Base-by-base conservation (phyloP, 2,329 filamentous ascomycete species). In the Aspergillus sp. region DNA sequence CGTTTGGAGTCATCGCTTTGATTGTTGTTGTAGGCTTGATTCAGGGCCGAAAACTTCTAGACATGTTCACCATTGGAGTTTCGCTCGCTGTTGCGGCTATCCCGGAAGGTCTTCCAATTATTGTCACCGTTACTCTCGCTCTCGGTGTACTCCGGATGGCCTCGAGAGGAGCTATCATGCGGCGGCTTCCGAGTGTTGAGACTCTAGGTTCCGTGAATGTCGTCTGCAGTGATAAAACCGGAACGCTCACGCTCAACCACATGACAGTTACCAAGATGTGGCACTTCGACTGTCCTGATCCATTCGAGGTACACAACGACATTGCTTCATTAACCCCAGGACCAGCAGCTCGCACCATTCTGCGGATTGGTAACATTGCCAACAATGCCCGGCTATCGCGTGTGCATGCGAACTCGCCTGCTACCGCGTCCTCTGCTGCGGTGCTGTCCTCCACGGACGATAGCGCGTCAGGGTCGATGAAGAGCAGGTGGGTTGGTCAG, bases 211-310 rank as follows among this genome's bases (percentile, higher is more conserved):
- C 93, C n/a, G 95, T 99, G 58, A 99, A 98, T 68, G 93, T 99
- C n/a, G 91, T 99, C 6, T 99, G 96, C 78, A 97, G 92, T 65
- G 95, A 99, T 80, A 99, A 99, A 78, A 99, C 95, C 43, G 91
- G 93, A 32, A 99, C 95, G 1, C 79, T 99, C 59, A 99, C 95
- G 0, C 92, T 93, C 71, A 99, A 98, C 71, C 95, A 99, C 71
- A 98, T 99, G 95, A 96, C 95, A 1, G 92, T 92, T 0, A 93
- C 92, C 15, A 96, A 95, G 70, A 87, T 99, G 80, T 99, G 95
- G 95, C 90, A 93, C 71, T 96, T 96, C 73, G 91, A 92, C 62
- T 83, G 84, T 43, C 64, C 75, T 5, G 72, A 78, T 55, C 82
- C 85, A 6, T 79, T 85, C 36, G 82, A 86, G 52, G 79, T 87